phyloP scores from a whole-genome alignment of 2,329 filamentous ascomycete species.

The Hypomyces rosellus region DNA sequence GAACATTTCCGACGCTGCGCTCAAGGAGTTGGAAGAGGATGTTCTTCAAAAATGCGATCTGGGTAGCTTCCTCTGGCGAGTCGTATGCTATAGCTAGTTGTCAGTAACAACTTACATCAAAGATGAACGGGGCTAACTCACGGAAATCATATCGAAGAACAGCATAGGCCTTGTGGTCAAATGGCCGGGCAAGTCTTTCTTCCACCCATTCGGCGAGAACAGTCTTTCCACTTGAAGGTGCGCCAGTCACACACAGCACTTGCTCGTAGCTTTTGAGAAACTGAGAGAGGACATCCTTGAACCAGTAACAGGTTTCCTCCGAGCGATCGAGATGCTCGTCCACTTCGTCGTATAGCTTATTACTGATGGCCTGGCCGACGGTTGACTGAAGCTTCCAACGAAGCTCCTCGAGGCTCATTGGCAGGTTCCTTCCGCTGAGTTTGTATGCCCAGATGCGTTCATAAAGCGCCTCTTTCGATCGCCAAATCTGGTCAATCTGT shows the following conservation, averaged over 20 bases:
- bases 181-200: constrained; percentile 32
- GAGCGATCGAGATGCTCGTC: constrained; percentile 30
- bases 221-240: constrained; percentile 30
- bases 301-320: constrained; percentile 35
- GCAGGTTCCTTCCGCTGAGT: constrained; percentile 20
- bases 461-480: constrained; percentile 25
- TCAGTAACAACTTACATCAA: too few relatives aligned
- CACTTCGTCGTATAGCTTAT: constrained; percentile 27
- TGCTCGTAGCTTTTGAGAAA: constrained; percentile 30
- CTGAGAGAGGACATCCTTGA: constrained; percentile 27
- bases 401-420: constrained; percentile 23
- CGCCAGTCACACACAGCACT: constrained; percentile 29
- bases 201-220: constrained; percentile 34
- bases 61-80: constrained; percentile 23
- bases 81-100: constrained; percentile 17
- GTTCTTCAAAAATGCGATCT: constrained; percentile 29
- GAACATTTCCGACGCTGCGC: constrained; percentile 31
- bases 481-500: constrained; percentile 29
- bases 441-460: constrained; percentile 30
- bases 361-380: constrained; percentile 21
- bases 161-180: constrained; percentile 28
- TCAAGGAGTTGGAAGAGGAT: constrained; percentile 33
- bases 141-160: constrained; percentile 33
- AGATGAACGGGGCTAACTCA: constrained; percentile 15
- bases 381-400: constrained; percentile 26